Conservation (phyloP, 768 basidiomycete species). For the Postia placenta region DNA sequence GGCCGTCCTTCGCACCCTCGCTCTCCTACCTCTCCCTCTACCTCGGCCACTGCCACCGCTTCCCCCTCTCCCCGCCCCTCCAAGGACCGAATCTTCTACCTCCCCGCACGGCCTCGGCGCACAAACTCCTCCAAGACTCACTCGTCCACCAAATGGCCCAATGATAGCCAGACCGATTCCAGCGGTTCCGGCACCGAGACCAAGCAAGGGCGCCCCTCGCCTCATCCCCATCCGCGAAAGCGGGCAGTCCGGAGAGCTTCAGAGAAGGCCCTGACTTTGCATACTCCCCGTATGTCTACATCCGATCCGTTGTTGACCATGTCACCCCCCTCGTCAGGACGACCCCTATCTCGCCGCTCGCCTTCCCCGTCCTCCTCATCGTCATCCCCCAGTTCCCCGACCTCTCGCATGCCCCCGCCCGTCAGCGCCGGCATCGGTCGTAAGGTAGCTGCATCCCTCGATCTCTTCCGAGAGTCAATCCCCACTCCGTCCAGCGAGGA, state of each 20-base stretch:
- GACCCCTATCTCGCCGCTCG: conserved; percentile 19
- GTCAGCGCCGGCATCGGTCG: conserved; percentile 53
- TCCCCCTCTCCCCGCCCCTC: conserved; percentile 32
- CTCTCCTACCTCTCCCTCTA: conserved; percentile 39
- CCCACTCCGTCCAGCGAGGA: conserved; percentile 30
- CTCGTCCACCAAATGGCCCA: conserved; percentile 23
- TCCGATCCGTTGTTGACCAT: conserved; percentile 16
- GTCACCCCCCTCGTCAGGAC: conserved; percentile 11
- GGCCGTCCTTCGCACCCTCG: conserved; percentile 7
- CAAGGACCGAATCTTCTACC: conserved; percentile 22
- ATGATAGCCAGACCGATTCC: conserved; percentile 28
- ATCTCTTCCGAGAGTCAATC: conserved; percentile 75
- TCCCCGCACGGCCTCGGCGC: conserved; percentile 18
- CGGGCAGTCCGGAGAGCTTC: conserved; percentile 17
- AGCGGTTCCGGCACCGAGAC: conserved; percentile 41
- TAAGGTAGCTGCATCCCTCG: conserved; percentile 77
- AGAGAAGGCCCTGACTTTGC: conserved; percentile 28
- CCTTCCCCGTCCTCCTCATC: conserved; percentile 21
- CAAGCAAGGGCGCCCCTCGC: conserved; percentile 24
- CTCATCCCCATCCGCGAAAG: conserved; percentile 21
- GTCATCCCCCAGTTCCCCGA: conserved; percentile 16
- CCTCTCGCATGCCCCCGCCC: conserved; percentile 12
- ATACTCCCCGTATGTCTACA: conserved; percentile 24
- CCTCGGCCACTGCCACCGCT: conserved; percentile 35
- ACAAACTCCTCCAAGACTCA: conserved; percentile 18